These are phyloP conservation scores for Suillus subluteus DNA, from an alignment of 768 basidiomycete species.

Conservation along the genomic window DNA sequence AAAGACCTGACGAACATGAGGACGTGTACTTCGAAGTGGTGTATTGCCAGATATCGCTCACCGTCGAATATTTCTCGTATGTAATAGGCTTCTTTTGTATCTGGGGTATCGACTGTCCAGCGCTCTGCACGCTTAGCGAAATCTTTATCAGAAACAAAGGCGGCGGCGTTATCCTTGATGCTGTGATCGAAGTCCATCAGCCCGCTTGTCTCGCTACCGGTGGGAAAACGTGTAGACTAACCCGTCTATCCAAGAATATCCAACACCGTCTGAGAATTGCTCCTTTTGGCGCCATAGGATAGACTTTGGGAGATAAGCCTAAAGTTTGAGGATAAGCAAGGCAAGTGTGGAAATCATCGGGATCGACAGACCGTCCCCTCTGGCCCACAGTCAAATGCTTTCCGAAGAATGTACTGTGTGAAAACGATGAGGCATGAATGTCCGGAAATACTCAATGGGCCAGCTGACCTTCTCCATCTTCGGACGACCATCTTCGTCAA, in stretches of 20 bases:
- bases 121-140: constrained; percentile 73
- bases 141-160: constrained; percentile 77
- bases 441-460: background rate
- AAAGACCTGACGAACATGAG: constrained; percentile 54
- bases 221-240: constrained; percentile 34
- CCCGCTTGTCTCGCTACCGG: constrained; percentile 5
- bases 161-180: constrained; percentile 86
- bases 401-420: constrained; percentile 88
- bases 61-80: constrained; percentile 93
- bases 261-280: constrained; percentile 98
- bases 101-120: constrained; percentile 81
- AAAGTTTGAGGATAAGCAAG: constrained; percentile 12
- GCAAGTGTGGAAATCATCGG: constrained; percentile 1
- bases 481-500: constrained; percentile 85
- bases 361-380: constrained; percentile 64
- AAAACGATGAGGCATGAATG: constrained; percentile 13
- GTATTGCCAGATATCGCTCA: constrained; percentile 27
- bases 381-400: constrained; percentile 89
- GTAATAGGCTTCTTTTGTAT: constrained; percentile 96
- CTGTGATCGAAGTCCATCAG: constrained; percentile 40
- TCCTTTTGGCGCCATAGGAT: constrained; percentile 99
- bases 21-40: constrained; percentile 10
- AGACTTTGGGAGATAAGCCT: constrained; percentile 91
- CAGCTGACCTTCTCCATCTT: constrained; percentile 89
- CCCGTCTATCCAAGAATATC: constrained; percentile 99